Evolutionary conservation across 495 filamentous ascomycete genomes (phyloP).

Genomic region (Xylaria bambusicola): DNA sequence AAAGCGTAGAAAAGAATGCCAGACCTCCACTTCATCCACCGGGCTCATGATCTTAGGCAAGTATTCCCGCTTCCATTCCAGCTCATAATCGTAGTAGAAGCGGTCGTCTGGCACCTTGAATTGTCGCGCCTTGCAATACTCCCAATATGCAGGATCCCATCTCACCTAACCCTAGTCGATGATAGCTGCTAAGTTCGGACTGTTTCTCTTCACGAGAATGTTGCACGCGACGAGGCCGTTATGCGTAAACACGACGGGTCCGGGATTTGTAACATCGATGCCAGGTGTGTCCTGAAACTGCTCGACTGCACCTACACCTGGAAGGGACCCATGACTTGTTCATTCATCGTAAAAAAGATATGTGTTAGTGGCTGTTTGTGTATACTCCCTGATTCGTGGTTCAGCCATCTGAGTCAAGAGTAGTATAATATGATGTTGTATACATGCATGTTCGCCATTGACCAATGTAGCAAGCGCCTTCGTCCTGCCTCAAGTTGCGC

Average conservation of each 20-base stretch:
- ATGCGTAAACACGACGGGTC: slow-evolving; percentile 49
- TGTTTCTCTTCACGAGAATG: slow-evolving; percentile 36
- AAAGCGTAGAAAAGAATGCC: slow-evolving; percentile 8
- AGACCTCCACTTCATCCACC: slow-evolving; percentile 4
- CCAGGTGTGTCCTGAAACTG: slow-evolving; percentile 15
- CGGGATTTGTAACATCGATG: slow-evolving; percentile 24
- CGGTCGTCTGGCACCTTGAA: neutral
- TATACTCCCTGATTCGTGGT: slow-evolving; percentile 25
- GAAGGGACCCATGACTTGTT: slow-evolving; percentile 9
- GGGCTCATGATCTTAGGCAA: slow-evolving; percentile 2
- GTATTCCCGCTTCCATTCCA: slow-evolving; percentile 6
- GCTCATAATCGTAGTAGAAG: neutral
- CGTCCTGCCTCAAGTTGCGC: slow-evolving; percentile 33
- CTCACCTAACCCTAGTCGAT: slow-evolving; percentile 54
- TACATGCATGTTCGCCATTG: slow-evolving; percentile 5
- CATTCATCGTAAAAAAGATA: slow-evolving; percentile 7
- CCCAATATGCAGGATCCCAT: slow-evolving; percentile 53
- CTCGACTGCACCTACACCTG: slow-evolving; percentile 14
- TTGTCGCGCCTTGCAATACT: slow-evolving; percentile 44
- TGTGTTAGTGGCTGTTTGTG: slow-evolving; percentile 27
- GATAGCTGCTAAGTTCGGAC: slow-evolving; percentile 33
- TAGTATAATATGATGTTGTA: slow-evolving; percentile 13
- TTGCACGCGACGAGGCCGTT: slow-evolving; percentile 49
- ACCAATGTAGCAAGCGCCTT: neutral
- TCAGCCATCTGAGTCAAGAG: slow-evolving; percentile 11